Percentiles rank a stretch among this genome's conserved stretches.
Conservation (phyloP, 441 rosid genomes). For the Erysimum pusillum region DNA sequence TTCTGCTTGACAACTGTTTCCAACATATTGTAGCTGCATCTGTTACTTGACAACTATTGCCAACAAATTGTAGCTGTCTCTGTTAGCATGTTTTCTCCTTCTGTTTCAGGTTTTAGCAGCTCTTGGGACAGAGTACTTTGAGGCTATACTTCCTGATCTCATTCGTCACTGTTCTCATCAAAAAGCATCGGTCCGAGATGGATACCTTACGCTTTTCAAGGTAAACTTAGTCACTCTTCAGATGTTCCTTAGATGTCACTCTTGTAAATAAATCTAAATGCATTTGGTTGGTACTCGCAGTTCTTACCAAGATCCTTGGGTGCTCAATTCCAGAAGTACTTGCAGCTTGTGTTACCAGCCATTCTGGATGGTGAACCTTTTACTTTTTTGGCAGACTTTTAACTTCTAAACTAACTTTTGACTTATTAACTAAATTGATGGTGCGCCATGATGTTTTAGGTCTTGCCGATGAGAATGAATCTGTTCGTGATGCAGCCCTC, state of each 20-base stretch:
- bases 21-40: conserved; percentile 15
- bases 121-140: conserved; percentile 74
- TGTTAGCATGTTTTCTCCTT: conserved; percentile 24
- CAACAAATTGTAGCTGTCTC: conserved; percentile 9
- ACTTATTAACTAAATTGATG: conserved; percentile 30
- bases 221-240: conserved; percentile 47
- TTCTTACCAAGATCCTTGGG: conserved; percentile 97
- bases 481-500: conserved; percentile 99
- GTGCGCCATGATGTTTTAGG: conserved; percentile 56
- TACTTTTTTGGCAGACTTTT: conserved; percentile 28
- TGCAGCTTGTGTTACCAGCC: conserved; percentile 91
- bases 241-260: conserved; percentile 12
- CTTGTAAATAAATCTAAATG: conserved; percentile 20
- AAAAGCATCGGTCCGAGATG: conserved; percentile 93
- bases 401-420: conserved; percentile 29
- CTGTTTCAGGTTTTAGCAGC: conserved; percentile 77
- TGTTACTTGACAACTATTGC: not conserved
- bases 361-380: conserved; percentile 81
- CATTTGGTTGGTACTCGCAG: conserved; percentile 54
- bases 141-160: conserved; percentile 86
- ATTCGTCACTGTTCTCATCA: conserved; percentile 94
- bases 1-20: conserved; percentile 11
- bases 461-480: conserved; percentile 99
- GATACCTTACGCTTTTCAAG: conserved; percentile 96
- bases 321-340: conserved; percentile 90